Percentiles rank a stretch among this genome's conserved stretches.
phyloP scores from a whole-genome alignment of 192 early-diverging fungal species.

The Physocladia obscura region DNA sequence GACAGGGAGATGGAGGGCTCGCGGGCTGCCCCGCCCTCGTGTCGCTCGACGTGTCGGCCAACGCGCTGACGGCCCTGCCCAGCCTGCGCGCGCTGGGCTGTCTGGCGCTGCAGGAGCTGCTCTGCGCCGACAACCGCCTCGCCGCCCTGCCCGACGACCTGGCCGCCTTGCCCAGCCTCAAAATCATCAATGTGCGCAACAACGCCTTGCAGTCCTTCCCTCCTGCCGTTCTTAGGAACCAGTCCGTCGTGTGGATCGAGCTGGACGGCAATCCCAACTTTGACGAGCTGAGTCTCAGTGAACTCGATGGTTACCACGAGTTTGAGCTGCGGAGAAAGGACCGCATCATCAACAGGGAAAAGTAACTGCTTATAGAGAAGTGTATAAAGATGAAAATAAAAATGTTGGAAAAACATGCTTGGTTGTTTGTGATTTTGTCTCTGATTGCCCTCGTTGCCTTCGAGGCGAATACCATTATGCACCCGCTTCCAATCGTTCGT shows the following conservation, averaged over 20 bases:
- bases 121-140: background rate
- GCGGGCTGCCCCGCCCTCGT: constrained; percentile 7
- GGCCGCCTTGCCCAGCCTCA: background rate
- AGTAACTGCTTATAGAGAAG: no score
- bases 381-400: no score
- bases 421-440: constrained; percentile 5
- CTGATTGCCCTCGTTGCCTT: background rate
- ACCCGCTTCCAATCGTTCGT: no score
- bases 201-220: constrained; percentile 5
- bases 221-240: constrained; percentile 4
- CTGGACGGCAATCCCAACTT: constrained; percentile 14
- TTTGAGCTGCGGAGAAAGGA: constrained; percentile 25
- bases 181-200: background rate
- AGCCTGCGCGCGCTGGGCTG: background rate
- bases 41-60: constrained; percentile 12
- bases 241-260: constrained; percentile 20
- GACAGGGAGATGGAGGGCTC: no score
- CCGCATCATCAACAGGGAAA: constrained; percentile 17
- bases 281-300: constrained; percentile 19
- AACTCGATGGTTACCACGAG: constrained; percentile 17
- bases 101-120: constrained; percentile 7
- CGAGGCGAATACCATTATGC: no score
- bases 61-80: constrained; percentile 13
- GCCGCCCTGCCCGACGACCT: background rate
- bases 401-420: background rate